Base-by-base conservation (phyloP, 2,329 filamentous ascomycete genomes). In the Exophiala oligosperma region DNA sequence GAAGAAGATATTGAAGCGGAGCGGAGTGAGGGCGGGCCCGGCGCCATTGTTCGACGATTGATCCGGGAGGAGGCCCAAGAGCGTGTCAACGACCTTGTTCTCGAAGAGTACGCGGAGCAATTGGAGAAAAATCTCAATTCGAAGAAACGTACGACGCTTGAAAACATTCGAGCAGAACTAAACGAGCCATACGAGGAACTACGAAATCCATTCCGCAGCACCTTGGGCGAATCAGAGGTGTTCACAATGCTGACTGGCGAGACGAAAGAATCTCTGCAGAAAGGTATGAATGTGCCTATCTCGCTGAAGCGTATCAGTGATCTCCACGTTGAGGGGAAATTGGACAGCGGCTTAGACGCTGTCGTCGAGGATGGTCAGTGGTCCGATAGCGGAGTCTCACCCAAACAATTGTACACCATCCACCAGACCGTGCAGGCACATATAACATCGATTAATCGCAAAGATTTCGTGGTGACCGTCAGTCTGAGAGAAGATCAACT, bases 221-320 rank as follows among this genome's bases (percentile, higher is more conserved):
- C 59, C 35, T 78, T 96, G 41, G 79, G 79, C 26, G 81, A 86
- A 0, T 87, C 92, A 23, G 91, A 96, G 66, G 85, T 96, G 59
- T 99, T 97, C 74, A 94, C 92, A 40, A 97, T 97, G 88, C 86
- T 97, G 55, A 97, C 94, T 2, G 94, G 93, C 58, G 94, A 99
- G 75, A 97, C 91, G 0, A 81, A 84, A 59, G 88, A 94, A 0
- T 90, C 91, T 0, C 79, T 99, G 8, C 84, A 85, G 52, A 89
- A 93, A 68, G 90, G 90, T 66, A 97, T 97, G 92, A 90, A 97
- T 63, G 84, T 99, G 4, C 89, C 94, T 0, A 90, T 96, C 62
- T 89, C 90, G 52, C 52, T 65, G 43, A 90, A 92, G 62, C 84
- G 94, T 32, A 91, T 93, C 54, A 93, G 93, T 70, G 89, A 93